Conservation (phyloP, 1,284 basidiomycete species). For the Rugosomyces carneus region DNA sequence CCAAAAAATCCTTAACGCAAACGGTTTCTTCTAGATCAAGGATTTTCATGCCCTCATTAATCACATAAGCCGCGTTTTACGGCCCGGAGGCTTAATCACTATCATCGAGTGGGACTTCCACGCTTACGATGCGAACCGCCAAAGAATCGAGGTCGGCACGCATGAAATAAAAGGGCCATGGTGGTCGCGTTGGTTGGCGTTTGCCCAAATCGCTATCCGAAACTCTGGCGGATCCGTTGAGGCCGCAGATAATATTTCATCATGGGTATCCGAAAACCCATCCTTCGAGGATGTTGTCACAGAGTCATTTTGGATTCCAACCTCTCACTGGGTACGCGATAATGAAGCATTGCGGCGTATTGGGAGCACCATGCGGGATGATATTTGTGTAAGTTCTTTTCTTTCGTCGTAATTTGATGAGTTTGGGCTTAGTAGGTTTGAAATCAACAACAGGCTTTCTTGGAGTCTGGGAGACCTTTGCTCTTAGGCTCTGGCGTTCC, state of each 20-base stretch:
- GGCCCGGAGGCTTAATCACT: constrained; percentile 63
- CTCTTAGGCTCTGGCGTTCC: constrained; percentile 57
- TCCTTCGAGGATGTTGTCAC: constrained; percentile 51
- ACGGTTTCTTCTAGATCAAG: constrained; percentile 46
- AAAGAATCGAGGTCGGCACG: constrained; percentile 36
- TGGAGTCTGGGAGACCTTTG: constrained; percentile 59
- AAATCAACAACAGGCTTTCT: constrained; percentile 46
- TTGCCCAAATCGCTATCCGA: constrained; percentile 42
- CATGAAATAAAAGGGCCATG: constrained; percentile 42
- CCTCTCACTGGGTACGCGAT: constrained; percentile 39
- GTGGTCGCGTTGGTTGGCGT: constrained; percentile 57
- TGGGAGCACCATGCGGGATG: constrained; percentile 31
- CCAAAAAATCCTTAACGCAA: neutral
- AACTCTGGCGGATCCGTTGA: constrained; percentile 56
- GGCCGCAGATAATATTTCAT: constrained; percentile 47
- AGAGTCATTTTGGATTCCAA: constrained; percentile 53
- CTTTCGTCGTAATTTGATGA: neutral
- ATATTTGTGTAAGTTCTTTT: constrained; percentile 27
- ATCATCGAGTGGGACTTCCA: constrained; percentile 65
- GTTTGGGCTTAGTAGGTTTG: too few relatives aligned
- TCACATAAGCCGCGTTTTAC: constrained; percentile 59
- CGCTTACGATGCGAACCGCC: constrained; percentile 46
- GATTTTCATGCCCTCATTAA: constrained; percentile 61
- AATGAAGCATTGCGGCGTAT: constrained; percentile 21
- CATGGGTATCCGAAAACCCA: constrained; percentile 47